Base-by-base conservation (phyloP, 2,329 filamentous ascomycete genomes). In the Exophiala calicioides region DNA sequence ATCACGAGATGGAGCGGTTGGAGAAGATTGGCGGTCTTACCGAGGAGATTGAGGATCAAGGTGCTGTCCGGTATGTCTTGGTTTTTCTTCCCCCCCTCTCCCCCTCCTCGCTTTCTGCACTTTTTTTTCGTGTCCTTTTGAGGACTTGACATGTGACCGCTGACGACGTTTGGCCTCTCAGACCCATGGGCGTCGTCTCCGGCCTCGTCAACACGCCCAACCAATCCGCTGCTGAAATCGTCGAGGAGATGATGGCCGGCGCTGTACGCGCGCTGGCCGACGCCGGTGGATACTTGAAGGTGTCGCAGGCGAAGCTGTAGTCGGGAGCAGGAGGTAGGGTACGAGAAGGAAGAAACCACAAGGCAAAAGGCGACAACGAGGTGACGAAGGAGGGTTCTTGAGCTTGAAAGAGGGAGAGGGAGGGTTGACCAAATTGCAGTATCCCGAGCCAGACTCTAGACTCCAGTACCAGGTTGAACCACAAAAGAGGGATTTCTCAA, bases 141-240 rank as follows among this genome's bases (percentile, higher is more conserved):
- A 21, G 33, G 34, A 23, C 13, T 33, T 20, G 3, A 5, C 26
- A 8, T 24, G 24, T 19, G 15, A 15, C 1, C 24, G 32, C 23
- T 37, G 36, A 33, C 33, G 10, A 18, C 6, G 9, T 38, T 8
- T 6, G 15, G 20, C n/a, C 19, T 13, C 20, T 9, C 27, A 47
- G 47, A 18, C 55, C 93, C 59, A 93, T 93, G 88, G 88, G 88
- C 1, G 85, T 91, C 68, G 88, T 91, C 5, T 85, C 86, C 1
- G 88, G 84, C 1, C 75, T 81, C 0, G 86, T 93, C 41, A 62
- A 69, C n/a, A 79, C 81, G 58, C 77, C 45, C 12, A 48, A 49
- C 13, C 80, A 88, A 72, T 86, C 86, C 0, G 88, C 88, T 0
- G 76, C 71, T 38, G 78, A 84, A 59, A 93, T 93, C 68, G 81